These are phyloP conservation scores for Melaleuca quinquenervia DNA, from an alignment of 345 rosid species.

Conservation along the genomic window DNA sequence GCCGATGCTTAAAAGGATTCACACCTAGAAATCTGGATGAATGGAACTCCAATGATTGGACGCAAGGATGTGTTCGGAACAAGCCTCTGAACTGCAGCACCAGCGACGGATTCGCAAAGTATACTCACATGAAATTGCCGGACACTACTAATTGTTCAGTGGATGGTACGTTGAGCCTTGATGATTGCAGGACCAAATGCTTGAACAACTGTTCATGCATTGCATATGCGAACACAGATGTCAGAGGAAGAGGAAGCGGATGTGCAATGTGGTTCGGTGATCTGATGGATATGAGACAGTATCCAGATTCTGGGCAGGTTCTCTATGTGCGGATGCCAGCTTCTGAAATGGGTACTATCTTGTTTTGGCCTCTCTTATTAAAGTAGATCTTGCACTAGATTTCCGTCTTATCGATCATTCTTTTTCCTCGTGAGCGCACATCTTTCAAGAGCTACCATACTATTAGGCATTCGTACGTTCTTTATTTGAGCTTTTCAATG, in stretches of 20 bases:
- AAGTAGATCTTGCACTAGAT: background rate
- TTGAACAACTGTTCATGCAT: conserved; percentile 19
- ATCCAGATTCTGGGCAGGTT: conserved; percentile 20
- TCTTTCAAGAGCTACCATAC: background rate
- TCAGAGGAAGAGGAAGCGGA: conserved; percentile 14
- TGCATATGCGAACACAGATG: conserved; percentile 13
- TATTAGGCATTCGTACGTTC: background rate
- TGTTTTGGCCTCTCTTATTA: background rate
- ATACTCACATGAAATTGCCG: conserved; percentile 21
- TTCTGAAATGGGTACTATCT: conserved; percentile 17
- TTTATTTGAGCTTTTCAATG: background rate
- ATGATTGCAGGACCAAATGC: conserved; percentile 17
- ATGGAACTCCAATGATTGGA: conserved; percentile 22
- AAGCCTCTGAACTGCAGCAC: conserved; percentile 12
- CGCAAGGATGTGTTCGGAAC: conserved; percentile 25
- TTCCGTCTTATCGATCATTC: background rate
- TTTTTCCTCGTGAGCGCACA: background rate
- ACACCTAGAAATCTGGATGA: conserved; percentile 7
- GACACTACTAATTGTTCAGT: conserved; percentile 14
- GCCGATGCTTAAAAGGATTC: conserved; percentile 27
- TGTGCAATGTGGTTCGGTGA: conserved; percentile 23
- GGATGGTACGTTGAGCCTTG: background rate
- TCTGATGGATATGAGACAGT: conserved; percentile 21
- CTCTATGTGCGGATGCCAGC: conserved; percentile 27
- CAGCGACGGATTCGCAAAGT: conserved; percentile 19